Conservation (phyloP, 345 rosid species). For the Lepidium didymum region DNA sequence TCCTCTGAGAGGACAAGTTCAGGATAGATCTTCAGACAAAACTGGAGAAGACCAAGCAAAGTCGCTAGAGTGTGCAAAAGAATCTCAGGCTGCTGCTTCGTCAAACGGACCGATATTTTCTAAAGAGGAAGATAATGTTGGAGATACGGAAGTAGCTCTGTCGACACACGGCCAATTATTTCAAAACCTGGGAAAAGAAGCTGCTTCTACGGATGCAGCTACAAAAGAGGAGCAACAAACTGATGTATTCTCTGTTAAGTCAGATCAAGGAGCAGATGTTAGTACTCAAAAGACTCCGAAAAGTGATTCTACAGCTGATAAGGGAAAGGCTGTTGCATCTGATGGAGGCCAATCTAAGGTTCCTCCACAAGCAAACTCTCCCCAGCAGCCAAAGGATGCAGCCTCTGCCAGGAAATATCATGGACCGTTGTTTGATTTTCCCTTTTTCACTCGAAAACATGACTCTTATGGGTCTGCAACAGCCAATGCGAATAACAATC, state of each 20-base stretch:
- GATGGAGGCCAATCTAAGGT: constrained; percentile 68
- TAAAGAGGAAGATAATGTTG: constrained; percentile 56
- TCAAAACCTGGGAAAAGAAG: constrained; percentile 45
- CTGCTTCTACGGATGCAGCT: constrained; percentile 32
- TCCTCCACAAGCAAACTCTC: constrained; percentile 48
- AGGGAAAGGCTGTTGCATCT: constrained; percentile 68
- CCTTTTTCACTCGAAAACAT: constrained; percentile 93
- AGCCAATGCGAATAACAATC: constrained; percentile 67
- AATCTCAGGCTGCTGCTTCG: constrained; percentile 40
- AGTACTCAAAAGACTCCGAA: constrained; percentile 47
- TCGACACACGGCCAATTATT: constrained; percentile 40
- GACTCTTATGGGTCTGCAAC: constrained; percentile 74
- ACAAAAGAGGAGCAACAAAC: constrained; percentile 76
- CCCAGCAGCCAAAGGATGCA: constrained; percentile 67
- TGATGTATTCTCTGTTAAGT: constrained; percentile 44
- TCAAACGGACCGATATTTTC: constrained; percentile 35
- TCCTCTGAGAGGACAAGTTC: constrained; percentile 51
- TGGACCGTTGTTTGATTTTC: constrained; percentile 97
- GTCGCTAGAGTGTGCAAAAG: constrained; percentile 51
- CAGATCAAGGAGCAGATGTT: constrained; percentile 70
- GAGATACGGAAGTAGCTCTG: constrained; percentile 53
- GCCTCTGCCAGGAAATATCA: constrained; percentile 88
- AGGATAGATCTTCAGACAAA: constrained; percentile 55
- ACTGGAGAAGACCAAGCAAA: constrained; percentile 51
- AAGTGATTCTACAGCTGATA: constrained; percentile 60